Evolutionary conservation across 768 basidiomycete genomes (phyloP).

Genomic region (Russula olivacea): DNA sequence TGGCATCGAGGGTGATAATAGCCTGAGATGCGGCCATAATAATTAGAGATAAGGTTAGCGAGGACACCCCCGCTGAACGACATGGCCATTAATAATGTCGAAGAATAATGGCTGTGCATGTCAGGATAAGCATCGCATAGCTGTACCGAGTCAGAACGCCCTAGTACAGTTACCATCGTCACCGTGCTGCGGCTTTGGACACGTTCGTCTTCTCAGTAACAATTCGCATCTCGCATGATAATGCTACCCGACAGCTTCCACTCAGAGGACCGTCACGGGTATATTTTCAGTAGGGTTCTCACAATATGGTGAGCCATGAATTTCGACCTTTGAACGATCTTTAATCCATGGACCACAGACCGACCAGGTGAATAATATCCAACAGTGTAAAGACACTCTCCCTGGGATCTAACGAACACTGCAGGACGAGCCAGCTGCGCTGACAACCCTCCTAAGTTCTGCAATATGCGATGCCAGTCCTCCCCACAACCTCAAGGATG

Average conservation of each 20-base stretch:
- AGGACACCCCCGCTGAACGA: background rate
- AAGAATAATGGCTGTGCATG: background rate
- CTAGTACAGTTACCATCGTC: too few species aligned
- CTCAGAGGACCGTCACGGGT: too few species aligned
- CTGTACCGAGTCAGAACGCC: background rate
- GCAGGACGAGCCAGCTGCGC: slow-evolving; percentile 24
- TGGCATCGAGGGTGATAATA: slow-evolving; percentile 18
- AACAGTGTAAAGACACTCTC: background rate
- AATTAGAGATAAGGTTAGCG: background rate
- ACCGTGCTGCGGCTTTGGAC: too few species aligned
- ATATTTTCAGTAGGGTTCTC: too few species aligned
- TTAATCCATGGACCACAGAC: background rate
- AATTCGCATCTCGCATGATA: background rate
- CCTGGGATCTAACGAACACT: background rate
- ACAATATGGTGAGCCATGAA: slow-evolving; percentile 4
- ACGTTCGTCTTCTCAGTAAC: background rate
- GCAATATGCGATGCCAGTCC: slow-evolving; percentile 24
- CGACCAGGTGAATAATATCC: slow-evolving; percentile 4
- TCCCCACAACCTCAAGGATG: slow-evolving; percentile 10
- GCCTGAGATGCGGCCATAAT: slow-evolving; percentile 14
- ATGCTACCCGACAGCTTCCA: background rate
- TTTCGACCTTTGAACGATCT: background rate
- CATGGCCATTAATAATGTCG: background rate
- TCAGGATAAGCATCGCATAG: too few species aligned
- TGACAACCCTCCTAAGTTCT: slow-evolving; percentile 24